Evolutionary conservation across 768 basidiomycete genomes (phyloP), one percentile per base, ranked within the genome.

Genomic region (Phanerochaete carnosa): DNA sequence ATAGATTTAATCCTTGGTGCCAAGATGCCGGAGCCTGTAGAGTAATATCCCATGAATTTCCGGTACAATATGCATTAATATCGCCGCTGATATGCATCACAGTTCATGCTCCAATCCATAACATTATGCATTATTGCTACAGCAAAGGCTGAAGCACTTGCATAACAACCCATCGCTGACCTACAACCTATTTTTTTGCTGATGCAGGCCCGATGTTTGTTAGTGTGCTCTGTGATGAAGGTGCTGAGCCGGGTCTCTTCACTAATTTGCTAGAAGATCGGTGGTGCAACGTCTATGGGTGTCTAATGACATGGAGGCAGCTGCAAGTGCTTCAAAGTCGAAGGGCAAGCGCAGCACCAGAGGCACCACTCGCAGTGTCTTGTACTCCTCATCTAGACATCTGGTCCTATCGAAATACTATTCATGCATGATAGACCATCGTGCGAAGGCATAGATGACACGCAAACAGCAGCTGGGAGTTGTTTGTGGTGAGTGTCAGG

Each of bases 391-490:
- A 47, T 64, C 64, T 60, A 64, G 57, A 51, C 59, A 61, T 37
- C 61, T 35, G 16, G 45, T 23, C 37, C 49, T n/a, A 49, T 60
- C 19, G 32, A n/a, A 23, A n/a, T n/a, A n/a, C 35, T 45, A 55
- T 12, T 43, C 39, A 19, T 43, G 39, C 16, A 19, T 19, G 4
- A 19, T 19, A 59, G 59, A 1, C 57, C 57, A 2, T 56, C 59
- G 22, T 12, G 16, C 13, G 33, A 55, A 37, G 28, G 25, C 11
- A 16, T 32, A 51, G 45, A 52, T 50, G 58, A 45, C 26, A 22
- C 45, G 35, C 53, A 57, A 62, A 59, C n/a, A 66, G 37, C 25
- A 72, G 62, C 19, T 71, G 67, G 77, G 72, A 23, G 55, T n/a
- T 33, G n/a, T 35, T 57, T 8, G 53, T 15, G 37, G 52, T 43